These are phyloP conservation scores for Astragalus glycyphyllos DNA, from an alignment of 306 rosid species.

Conservation along the genomic window DNA sequence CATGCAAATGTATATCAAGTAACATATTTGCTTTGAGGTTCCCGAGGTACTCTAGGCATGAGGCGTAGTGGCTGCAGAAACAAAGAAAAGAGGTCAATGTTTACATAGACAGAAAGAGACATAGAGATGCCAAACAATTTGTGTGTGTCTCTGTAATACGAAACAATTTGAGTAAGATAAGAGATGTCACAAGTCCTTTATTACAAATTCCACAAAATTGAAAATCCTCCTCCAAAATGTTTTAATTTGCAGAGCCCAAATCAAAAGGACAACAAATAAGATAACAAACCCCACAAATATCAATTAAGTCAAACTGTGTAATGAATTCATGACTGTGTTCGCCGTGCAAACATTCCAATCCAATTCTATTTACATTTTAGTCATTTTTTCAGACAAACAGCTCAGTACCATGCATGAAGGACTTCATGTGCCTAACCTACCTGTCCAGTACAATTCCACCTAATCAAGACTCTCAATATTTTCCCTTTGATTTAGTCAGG, in stretches of 20 bases:
- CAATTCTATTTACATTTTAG: background rate
- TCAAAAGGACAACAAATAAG: slow-evolving; percentile 15
- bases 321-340: slow-evolving; percentile 31
- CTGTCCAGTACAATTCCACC: slow-evolving; percentile 21
- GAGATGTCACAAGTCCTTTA: background rate
- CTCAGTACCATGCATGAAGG: slow-evolving; percentile 9
- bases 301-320: slow-evolving; percentile 5
- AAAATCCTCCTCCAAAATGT: slow-evolving; percentile 28
- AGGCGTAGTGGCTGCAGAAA: slow-evolving; percentile 87
- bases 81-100: slow-evolving; percentile 28
- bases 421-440: background rate
- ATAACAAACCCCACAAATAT: slow-evolving; percentile 12
- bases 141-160: background rate
- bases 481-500: slow-evolving; percentile 4
- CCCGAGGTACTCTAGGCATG: slow-evolving; percentile 94
- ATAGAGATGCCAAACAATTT: background rate
- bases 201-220: background rate
- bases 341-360: slow-evolving; percentile 13
- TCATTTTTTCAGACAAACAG: slow-evolving; percentile 13
- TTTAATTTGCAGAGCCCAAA: slow-evolving; percentile 32
- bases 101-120: background rate
- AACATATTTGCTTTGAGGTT: slow-evolving; percentile 85
- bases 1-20: slow-evolving; percentile 92
- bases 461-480: background rate
- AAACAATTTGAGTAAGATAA: slow-evolving; percentile 3